Evolutionary conservation across 352 stramenopile genomes (phyloP), one percentile per base, ranked within the genome.

Genomic region (Pseudoperonospora humuli): DNA sequence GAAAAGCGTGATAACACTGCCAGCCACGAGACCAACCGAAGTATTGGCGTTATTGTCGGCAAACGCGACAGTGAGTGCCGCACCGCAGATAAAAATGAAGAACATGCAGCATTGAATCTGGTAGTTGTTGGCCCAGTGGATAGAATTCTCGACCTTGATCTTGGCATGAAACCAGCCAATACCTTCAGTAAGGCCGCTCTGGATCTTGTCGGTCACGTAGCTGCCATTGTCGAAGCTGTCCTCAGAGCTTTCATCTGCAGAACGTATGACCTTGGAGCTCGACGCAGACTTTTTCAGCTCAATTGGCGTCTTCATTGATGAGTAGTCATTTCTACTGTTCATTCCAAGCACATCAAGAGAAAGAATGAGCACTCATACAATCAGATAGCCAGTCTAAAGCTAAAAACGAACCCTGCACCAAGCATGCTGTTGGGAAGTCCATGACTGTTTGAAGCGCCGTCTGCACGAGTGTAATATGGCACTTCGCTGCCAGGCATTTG

Each of bases 61-160:
- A 23, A 87, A 71, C 18, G 64, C 55, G 29, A 93, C 59, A 4
- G 78, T 87, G 15, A 69, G 43, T 1, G 57, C 73, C 1, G 63
- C 73, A 13, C 71, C 73, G 21, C 44, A 59, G 35, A 88, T 53
- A 41, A 93, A 80, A 38, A 80, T 51, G 20, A 88, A 53, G 40
- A 90, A 83, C 77, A 93, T 90, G 27, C 64, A 37, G 23, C 59
- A 48, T 62, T 93, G 80, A 46, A 93, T 88, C 54, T 87, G 85
- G 73, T 86, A 88, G 64, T 93, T 93, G 68, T 93, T 90, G 39
- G 67, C 75, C 75, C 78, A 90, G 39, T 90, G 75, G 45, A 87
- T 83, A 10, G 80, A 70, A 54, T 81, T 86, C 46, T 86, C 80
- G 34, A 90, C 67, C 42, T 84, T 86, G 45, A 89, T 90, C 55